Conservation (phyloP, 495 filamentous ascomycete genomes). For the Umbilicaria muhlenbergii region DNA sequence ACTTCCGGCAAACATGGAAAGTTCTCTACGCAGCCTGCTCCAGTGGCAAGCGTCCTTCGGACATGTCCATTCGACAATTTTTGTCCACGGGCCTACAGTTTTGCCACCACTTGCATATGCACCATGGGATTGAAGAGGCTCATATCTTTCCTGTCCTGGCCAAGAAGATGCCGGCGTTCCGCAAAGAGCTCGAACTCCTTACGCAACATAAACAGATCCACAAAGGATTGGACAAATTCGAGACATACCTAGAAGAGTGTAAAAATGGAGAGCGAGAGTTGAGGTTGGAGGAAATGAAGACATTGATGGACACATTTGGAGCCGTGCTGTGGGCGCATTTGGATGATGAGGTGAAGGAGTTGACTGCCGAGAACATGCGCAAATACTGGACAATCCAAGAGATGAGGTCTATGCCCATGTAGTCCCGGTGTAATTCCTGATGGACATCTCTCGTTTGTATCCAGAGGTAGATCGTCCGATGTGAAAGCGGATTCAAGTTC, state of each 20-base stretch:
- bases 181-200: slow-evolving; percentile 45
- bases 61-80: slow-evolving; percentile 48
- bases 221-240: slow-evolving; percentile 56
- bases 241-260: slow-evolving; percentile 51
- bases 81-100: slow-evolving; percentile 49
- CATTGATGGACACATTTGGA: slow-evolving; percentile 52
- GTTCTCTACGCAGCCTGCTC: slow-evolving; percentile 44
- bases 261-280: slow-evolving; percentile 49
- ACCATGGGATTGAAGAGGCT: slow-evolving; percentile 75
- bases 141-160: slow-evolving; percentile 71
- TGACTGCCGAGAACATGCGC: slow-evolving; percentile 77
- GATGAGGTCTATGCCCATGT: slow-evolving; percentile 59
- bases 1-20: slow-evolving; percentile 63
- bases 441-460: too few relatives aligned
- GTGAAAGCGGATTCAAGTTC: too few relatives aligned
- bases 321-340: slow-evolving; percentile 57
- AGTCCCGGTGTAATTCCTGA: neutral
- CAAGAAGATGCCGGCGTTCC: slow-evolving; percentile 68
- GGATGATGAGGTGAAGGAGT: slow-evolving; percentile 52
- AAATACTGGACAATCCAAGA: slow-evolving; percentile 67
- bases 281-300: slow-evolving; percentile 49
- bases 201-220: slow-evolving; percentile 77
- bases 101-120: slow-evolving; percentile 48
- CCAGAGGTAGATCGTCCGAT: too few relatives aligned
- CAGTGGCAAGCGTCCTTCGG: slow-evolving; percentile 33